Conservation (phyloP, 768 basidiomycete genomes). For the Trametopsis cervina region DNA sequence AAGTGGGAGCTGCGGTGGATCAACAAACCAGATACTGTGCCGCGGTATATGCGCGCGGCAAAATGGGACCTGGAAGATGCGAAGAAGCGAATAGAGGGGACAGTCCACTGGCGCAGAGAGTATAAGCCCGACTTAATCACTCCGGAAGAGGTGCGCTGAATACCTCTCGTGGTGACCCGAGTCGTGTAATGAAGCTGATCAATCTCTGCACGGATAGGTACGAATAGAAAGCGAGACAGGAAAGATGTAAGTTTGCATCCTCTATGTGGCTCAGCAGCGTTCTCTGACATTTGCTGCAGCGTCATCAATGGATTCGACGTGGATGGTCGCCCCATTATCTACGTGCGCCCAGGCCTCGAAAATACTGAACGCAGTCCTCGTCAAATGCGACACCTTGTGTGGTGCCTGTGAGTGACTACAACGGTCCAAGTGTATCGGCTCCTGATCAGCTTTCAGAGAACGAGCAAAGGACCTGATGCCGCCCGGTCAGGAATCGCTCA, state of each 20-base stretch:
- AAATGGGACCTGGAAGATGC: slow-evolving; percentile 80
- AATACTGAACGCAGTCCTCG: slow-evolving; percentile 74
- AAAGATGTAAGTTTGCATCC: slow-evolving; percentile 61
- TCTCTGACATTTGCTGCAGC: slow-evolving; percentile 29
- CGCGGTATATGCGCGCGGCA: slow-evolving; percentile 78
- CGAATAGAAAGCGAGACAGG: slow-evolving; percentile 77
- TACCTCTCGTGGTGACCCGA: neutral
- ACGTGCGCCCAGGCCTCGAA: slow-evolving; percentile 83
- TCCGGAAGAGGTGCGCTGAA: slow-evolving; percentile 56
- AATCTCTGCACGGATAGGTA: slow-evolving; percentile 41
- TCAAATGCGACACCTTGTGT: slow-evolving; percentile 81
- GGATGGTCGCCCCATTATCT: slow-evolving; percentile 82
- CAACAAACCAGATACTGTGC: slow-evolving; percentile 53
- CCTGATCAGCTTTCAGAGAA: slow-evolving; percentile 41
- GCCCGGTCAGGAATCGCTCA: slow-evolving; percentile 72
- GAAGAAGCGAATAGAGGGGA: slow-evolving; percentile 69
- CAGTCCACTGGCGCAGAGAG: slow-evolving; percentile 80
- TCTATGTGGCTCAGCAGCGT: neutral
- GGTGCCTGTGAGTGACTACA: slow-evolving; percentile 61
- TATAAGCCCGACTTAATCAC: slow-evolving; percentile 80
- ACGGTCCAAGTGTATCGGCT: neutral
- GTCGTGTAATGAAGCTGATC: no score
- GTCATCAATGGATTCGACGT: slow-evolving; percentile 80
- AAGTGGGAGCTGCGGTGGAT: slow-evolving; percentile 79
- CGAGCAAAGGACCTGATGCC: slow-evolving; percentile 89